Conservation (phyloP, 2,329 filamentous ascomycete species). For the Talaromyces sp. region DNA sequence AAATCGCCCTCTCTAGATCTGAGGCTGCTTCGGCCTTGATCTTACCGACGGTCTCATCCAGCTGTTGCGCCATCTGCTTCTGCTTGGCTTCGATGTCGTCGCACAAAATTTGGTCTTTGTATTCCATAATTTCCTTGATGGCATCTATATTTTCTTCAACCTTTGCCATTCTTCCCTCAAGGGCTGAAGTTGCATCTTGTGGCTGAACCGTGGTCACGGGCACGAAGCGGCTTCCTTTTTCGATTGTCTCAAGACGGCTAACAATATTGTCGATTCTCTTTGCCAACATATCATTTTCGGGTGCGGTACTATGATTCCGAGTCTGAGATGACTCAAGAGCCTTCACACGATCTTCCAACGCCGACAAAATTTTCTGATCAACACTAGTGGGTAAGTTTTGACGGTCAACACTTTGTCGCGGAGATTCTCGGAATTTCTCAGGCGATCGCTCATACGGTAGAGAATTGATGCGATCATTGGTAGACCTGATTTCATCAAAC, state of each 20-base stretch:
- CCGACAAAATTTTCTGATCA: neutral
- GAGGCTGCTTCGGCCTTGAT: conserved; percentile 9
- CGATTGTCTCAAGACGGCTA: neutral
- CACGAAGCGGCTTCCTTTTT: neutral
- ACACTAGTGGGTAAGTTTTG: neutral
- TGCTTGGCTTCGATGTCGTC: conserved; percentile 22
- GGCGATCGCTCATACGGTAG: neutral
- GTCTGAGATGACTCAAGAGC: neutral
- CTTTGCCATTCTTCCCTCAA: neutral
- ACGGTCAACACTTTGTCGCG: neutral
- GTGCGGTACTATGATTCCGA: neutral
- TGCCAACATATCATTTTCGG: neutral
- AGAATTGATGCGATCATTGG: neutral
- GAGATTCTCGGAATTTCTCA: neutral
- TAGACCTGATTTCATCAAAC: neutral
- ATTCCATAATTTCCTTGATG: conserved; percentile 19
- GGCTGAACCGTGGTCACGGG: neutral
- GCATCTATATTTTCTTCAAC: conserved; percentile 14
- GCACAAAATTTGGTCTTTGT: conserved; percentile 24
- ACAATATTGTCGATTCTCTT: neutral
- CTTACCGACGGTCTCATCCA: conserved; percentile 10
- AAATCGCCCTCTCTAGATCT: conserved; percentile 11
- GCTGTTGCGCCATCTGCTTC: conserved; percentile 3
- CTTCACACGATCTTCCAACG: conserved; percentile 6
- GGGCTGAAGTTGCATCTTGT: neutral